These are phyloP conservation scores for Cyberlindnera saturnus DNA, from an alignment of 805 yeast species.

Conservation along the genomic window DNA sequence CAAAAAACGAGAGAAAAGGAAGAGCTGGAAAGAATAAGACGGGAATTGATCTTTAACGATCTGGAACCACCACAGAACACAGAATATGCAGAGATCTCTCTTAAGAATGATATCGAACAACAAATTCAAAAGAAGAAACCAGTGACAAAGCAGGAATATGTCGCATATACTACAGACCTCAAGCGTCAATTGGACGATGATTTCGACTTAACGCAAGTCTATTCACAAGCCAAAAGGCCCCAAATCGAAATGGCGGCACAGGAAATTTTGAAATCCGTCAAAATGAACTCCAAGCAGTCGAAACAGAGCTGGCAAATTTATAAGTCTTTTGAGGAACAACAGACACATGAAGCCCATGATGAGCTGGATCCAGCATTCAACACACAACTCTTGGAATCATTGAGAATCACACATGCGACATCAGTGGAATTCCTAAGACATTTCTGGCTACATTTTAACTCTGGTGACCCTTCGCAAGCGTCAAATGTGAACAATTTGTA, in stretches of 20 bases:
- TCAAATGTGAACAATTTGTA: slow-evolving; percentile 38
- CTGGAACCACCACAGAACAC: slow-evolving; percentile 40
- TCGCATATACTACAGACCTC: slow-evolving; percentile 15
- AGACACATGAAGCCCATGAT: slow-evolving; percentile 20
- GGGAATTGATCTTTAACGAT: slow-evolving; percentile 46
- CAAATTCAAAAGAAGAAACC: slow-evolving; percentile 8
- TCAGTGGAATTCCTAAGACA: slow-evolving; percentile 71
- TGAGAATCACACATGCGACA: slow-evolving; percentile 62
- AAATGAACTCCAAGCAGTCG: slow-evolving; percentile 48
- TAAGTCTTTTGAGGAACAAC: slow-evolving; percentile 20
- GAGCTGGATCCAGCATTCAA: slow-evolving; percentile 30
- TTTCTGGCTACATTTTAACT: slow-evolving; percentile 61
- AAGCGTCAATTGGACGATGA: slow-evolving; percentile 12
- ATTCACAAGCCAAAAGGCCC: slow-evolving; percentile 21
- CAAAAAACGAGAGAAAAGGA: slow-evolving; percentile 32
- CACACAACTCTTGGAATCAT: slow-evolving; percentile 37
- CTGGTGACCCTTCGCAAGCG: slow-evolving; percentile 41
- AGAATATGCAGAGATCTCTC: slow-evolving; percentile 44
- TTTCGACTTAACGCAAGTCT: slow-evolving; percentile 26
- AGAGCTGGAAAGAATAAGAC: slow-evolving; percentile 30
- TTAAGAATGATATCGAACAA: slow-evolving; percentile 17
- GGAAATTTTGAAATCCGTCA: slow-evolving; percentile 42
- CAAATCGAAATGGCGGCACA: slow-evolving; percentile 36
- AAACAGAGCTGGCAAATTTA: slow-evolving; percentile 37
- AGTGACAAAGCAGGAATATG: slow-evolving; percentile 20